Base-by-base conservation (phyloP, 805 yeast species). In the Zygotorulaspora danielsina region DNA sequence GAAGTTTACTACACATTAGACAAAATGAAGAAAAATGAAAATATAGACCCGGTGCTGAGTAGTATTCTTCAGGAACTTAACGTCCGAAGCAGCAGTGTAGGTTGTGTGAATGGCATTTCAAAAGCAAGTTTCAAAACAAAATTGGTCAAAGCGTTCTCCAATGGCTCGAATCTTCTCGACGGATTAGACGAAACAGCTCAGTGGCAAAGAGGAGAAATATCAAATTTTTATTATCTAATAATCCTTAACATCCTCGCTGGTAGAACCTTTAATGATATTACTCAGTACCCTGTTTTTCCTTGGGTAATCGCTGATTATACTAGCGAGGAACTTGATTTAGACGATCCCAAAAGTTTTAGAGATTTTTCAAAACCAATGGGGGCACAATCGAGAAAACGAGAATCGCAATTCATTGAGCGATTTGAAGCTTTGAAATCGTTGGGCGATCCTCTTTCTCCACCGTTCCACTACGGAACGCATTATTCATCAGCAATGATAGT, bases 401-500 rank as follows among this genome's bases (percentile, higher is more conserved):
- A 79, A 2, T 48, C 54, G 0, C 78, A 77, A 51, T 87, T 86
- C 51, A 64, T 67, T 34, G 93, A 85, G 40, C 63, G 96, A 38
- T 88, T 71, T 51, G 81, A 81, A 15, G 88, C 94, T 0, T 63
- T 85, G 17, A 72, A 66, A 16, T 78, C 83, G 38, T 65, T 87
- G 41, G 51, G 73, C 12, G 88, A 82, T 46, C 67, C 62, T 0
- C 54, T 64, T 4, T 68, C 86, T 0, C 87, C 88, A 0, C 84
- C 95, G 0, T 87, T 87, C 60, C 95, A 87, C 57, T 87, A 87
- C 54, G 96, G 96, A 2, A 88, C 96, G 0, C 96, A 87, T 59
- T 87, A 87, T 56, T 86, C 95, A 0, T 84, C 95, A 0, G 94
- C 96, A 0, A 88, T 87, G 96, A 86, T 87, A 54, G 95, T 86